phyloP scores from a whole-genome alignment of 192 early-diverging fungal species.

The Backusella morwellensis region DNA sequence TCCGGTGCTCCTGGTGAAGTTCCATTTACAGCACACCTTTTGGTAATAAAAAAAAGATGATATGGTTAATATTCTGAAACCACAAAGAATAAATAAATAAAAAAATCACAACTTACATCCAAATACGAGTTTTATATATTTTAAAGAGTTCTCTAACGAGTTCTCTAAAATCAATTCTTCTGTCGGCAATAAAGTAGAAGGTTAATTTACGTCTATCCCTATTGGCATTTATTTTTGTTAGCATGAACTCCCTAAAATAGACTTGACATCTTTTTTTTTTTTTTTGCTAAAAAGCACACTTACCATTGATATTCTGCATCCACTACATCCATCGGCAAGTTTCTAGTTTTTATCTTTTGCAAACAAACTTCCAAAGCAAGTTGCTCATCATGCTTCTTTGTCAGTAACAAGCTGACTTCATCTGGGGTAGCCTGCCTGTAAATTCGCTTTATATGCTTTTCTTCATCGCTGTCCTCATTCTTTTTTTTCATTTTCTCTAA shows the following conservation, averaged over 20 bases:
- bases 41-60: neutral
- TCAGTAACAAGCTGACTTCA: slow-evolving; percentile 76
- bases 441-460: slow-evolving; percentile 79
- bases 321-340: slow-evolving; percentile 90
- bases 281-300: neutral
- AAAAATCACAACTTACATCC: slow-evolving; percentile 65
- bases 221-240: slow-evolving; percentile 8
- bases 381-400: slow-evolving; percentile 86
- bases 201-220: slow-evolving; percentile 96
- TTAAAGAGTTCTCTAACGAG: slow-evolving; percentile 95
- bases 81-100: neutral
- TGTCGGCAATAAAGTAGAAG: slow-evolving; percentile 93
- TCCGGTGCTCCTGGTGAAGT: neutral
- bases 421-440: slow-evolving; percentile 72
- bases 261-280: neutral
- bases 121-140: slow-evolving; percentile 97
- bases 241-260: neutral
- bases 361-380: slow-evolving; percentile 87
- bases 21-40: neutral
- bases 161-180: slow-evolving; percentile 95
- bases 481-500: slow-evolving; percentile 17
- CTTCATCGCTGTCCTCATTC: slow-evolving; percentile 40
- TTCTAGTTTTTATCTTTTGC: slow-evolving; percentile 82
- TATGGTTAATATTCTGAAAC: neutral
- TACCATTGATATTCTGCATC: slow-evolving; percentile 98